Evolutionary conservation across 2,329 filamentous ascomycete species (phyloP).

Genomic region (Colletotrichum plurivorum): DNA sequence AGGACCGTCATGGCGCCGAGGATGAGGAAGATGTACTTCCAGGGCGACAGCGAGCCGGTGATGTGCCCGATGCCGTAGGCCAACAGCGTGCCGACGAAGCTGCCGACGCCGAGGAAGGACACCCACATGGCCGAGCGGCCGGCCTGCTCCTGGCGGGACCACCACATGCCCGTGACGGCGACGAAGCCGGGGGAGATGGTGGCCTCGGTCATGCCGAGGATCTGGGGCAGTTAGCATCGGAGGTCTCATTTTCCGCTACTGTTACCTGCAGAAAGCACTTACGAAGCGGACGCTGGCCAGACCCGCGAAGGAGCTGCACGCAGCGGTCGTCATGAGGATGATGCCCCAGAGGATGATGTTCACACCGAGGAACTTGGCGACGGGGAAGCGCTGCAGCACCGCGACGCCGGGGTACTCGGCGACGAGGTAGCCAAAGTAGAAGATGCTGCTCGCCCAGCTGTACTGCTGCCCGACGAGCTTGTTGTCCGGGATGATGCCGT

Average conservation of each 20-base stretch:
- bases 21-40: slow-evolving; percentile 54
- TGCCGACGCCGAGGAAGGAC: slow-evolving; percentile 54
- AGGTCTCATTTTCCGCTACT: no score
- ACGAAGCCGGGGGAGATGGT: slow-evolving; percentile 53
- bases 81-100: slow-evolving; percentile 51
- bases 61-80: slow-evolving; percentile 53
- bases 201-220: slow-evolving; percentile 53
- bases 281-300: slow-evolving; percentile 53
- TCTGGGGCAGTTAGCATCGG: no score
- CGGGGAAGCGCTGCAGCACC: slow-evolving; percentile 47
- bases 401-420: slow-evolving; percentile 50
- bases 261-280: no score
- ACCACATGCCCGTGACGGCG: slow-evolving; percentile 55
- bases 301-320: slow-evolving; percentile 49
- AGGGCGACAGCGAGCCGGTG: slow-evolving; percentile 45
- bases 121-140: slow-evolving; percentile 54
- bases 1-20: slow-evolving; percentile 49
- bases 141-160: slow-evolving; percentile 54
- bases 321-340: slow-evolving; percentile 50
- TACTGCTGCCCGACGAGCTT: slow-evolving; percentile 48
- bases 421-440: slow-evolving; percentile 51
- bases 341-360: slow-evolving; percentile 50
- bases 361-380: slow-evolving; percentile 47
- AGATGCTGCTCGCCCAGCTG: slow-evolving; percentile 50
- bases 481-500: slow-evolving; percentile 48